Evolutionary conservation across 768 basidiomycete genomes (phyloP), one percentile per base, ranked within the genome.

Genomic region (Trametes cubensis): DNA sequence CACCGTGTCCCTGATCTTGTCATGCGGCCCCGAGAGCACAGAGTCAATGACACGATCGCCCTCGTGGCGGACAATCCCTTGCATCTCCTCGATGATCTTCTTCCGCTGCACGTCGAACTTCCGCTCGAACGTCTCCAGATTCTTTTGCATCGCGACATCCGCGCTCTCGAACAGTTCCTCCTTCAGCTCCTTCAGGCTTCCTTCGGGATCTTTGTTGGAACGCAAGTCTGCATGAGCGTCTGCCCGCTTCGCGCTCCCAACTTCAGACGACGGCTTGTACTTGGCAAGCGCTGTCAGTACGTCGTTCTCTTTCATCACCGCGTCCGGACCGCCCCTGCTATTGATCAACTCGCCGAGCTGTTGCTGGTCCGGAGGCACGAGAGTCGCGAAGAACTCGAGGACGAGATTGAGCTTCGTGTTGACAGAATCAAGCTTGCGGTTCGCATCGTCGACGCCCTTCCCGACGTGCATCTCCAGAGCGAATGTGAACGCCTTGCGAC

Each of bases 21-120:
- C 80, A 56, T 83, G 81, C 7, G 80, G 74, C 0, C 81, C 82
- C 6, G 78, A 72, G 0, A 72, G 62, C 0, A 83, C 62, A 1
- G 75, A 73, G 10, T 66, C 70, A 46, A 83, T 79, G 28, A 83
- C 75, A 44, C 76, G 74, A 25, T 80, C 72, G 18, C 72, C 51
- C 66, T 73, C 70, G 74, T 76, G 69, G 42, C 69, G 70, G 6
- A 77, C 67, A 3, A 71, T 64, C 13, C 66, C 58, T 4, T 66
- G 46, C 26, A 75, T 59, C 54, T 75, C 73, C 20, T 75, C 70
- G 49, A 65, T 47, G 20, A 76, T 63, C 61, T 78, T 79, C 55
- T 76, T 76, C 58, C 74, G 75, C 67, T 81, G 80, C 58, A 81
- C 74, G 23, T 77, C 76, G 53, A 83, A 75, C 63, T 83, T 83